Percentiles rank a stretch among this genome's conserved stretches.
These are phyloP conservation scores for Boletus vinaceobasis DNA, from an alignment of 768 basidiomycete genomes.

Conservation along the genomic window DNA sequence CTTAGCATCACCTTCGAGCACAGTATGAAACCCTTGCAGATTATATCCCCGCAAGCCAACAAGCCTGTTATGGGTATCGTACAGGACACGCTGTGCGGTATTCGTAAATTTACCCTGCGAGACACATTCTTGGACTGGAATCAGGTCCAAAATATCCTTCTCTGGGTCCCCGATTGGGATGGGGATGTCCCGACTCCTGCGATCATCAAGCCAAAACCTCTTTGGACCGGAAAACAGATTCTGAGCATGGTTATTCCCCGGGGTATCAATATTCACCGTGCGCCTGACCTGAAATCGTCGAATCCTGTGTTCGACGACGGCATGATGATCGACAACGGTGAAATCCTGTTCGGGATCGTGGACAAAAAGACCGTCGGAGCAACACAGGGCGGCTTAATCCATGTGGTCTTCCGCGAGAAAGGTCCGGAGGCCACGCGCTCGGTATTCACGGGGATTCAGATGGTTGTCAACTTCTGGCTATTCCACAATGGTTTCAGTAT, in stretches of 20 bases:
- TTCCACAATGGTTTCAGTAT: constrained; percentile 99
- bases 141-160: constrained; percentile 92
- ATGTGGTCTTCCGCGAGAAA: constrained; percentile 96
- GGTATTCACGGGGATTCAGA: constrained; percentile 91
- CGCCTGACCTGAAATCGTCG: constrained; percentile 72
- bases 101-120: constrained; percentile 94
- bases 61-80: constrained; percentile 99
- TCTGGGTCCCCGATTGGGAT: constrained; percentile 99
- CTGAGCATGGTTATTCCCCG: constrained; percentile 88
- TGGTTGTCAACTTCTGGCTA: constrained; percentile 97
- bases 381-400: constrained; percentile 89
- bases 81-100: constrained; percentile 96
- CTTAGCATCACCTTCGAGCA: neutral
- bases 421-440: constrained; percentile 88
- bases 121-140: constrained; percentile 96
- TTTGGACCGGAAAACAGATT: constrained; percentile 98
- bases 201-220: constrained; percentile 92
- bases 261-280: constrained; percentile 89
- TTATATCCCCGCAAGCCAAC: constrained; percentile 98
- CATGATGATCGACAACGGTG: constrained; percentile 95
- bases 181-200: constrained; percentile 89
- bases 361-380: constrained; percentile 99
- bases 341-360: constrained; percentile 91
- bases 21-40: constrained; percentile 44
- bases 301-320: constrained; percentile 91